Evolutionary conservation across 805 yeast species (phyloP).

Genomic region (Saturnispora besseyi): DNA sequence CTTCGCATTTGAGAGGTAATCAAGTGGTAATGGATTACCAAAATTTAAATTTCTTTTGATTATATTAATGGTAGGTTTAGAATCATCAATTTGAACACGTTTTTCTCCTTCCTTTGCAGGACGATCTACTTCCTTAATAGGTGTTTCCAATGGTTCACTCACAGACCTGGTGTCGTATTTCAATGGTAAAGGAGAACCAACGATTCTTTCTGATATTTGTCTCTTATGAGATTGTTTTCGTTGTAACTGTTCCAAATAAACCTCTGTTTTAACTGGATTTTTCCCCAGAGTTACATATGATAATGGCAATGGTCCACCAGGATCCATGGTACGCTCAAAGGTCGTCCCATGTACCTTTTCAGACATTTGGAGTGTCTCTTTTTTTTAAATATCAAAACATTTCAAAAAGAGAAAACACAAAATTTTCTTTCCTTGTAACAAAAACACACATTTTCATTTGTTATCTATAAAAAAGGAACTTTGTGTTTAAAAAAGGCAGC

Average conservation of each 20-base stretch:
- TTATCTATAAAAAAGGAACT: background rate
- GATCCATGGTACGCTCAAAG: background rate
- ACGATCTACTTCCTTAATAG: background rate
- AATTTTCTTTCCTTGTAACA: background rate
- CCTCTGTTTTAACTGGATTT: background rate
- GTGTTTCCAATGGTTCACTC: background rate
- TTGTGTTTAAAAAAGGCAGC: background rate
- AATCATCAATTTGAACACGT: background rate
- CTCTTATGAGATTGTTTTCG: background rate
- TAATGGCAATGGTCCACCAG: slow-evolving; percentile 6
- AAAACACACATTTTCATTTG: background rate
- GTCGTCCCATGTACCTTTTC: slow-evolving; percentile 4
- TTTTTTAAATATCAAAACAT: background rate
- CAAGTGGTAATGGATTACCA: slow-evolving; percentile 23
- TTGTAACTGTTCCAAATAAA: background rate
- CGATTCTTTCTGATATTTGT: background rate
- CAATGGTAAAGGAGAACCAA: slow-evolving; percentile 5
- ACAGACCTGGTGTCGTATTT: background rate
- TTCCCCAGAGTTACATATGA: background rate
- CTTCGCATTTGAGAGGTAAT: slow-evolving; percentile 9
- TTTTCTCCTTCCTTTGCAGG: background rate
- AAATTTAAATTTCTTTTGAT: slow-evolving; percentile 9
- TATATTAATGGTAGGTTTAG: background rate
- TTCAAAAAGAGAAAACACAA: background rate
- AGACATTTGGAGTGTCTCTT: background rate